Conservation (phyloP, 2,329 filamentous ascomycete species). For the Colletotrichum melonis region DNA sequence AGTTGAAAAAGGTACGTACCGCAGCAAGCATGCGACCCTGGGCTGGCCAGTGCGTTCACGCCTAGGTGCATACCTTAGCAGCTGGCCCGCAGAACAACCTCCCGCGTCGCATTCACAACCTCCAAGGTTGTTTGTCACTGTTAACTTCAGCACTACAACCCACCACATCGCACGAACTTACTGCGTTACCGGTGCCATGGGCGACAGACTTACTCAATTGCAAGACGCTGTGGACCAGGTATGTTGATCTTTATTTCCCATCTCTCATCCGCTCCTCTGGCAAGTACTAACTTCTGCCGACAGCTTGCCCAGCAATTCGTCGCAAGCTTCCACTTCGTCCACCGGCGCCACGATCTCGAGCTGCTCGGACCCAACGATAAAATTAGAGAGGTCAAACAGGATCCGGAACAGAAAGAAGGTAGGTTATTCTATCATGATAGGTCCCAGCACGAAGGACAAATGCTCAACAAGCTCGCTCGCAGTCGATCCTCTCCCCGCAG, state of each 20-base stretch:
- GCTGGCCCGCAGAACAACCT: neutral
- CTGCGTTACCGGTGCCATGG: slow-evolving; percentile 59
- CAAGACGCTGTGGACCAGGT: slow-evolving; percentile 89
- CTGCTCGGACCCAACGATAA: slow-evolving; percentile 68
- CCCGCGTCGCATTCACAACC: neutral
- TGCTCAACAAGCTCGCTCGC: neutral
- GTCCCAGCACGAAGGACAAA: neutral
- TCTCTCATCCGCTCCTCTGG: neutral
- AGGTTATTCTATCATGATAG: slow-evolving; percentile 8
- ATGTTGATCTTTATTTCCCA: slow-evolving; percentile 36
- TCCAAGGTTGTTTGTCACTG: slow-evolving; percentile 3
- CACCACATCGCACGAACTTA: neutral
- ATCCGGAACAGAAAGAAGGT: slow-evolving; percentile 64
- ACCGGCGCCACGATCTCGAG: slow-evolving; percentile 75
- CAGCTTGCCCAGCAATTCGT: slow-evolving; percentile 78
- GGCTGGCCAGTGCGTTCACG: slow-evolving; percentile 1
- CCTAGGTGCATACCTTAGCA: neutral
- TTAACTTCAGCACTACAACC: neutral
- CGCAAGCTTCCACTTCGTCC: slow-evolving; percentile 73
- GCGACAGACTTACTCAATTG: slow-evolving; percentile 83
- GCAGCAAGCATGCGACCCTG: neutral
- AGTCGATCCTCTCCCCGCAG: slow-evolving; percentile 72
- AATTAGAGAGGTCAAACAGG: slow-evolving; percentile 68
- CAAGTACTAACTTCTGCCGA: slow-evolving; percentile 6
- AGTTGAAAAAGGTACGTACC: slow-evolving; percentile 22